These are phyloP conservation scores for Gossypium rotundifolium DNA, from an alignment of 345 rosid genomes.

Conservation along the genomic window DNA sequence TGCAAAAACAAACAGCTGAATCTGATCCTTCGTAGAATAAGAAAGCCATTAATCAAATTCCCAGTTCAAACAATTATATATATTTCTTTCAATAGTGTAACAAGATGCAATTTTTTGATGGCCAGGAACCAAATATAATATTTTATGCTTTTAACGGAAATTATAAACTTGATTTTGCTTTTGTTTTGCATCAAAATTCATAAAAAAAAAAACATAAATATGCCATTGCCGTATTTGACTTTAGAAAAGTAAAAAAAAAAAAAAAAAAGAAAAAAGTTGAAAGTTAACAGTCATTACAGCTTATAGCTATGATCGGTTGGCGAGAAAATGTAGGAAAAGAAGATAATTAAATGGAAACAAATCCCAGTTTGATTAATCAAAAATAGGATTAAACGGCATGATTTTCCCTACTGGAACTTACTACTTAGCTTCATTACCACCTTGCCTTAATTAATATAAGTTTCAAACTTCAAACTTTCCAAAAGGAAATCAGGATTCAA, in stretches of 20 bases:
- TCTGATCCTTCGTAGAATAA: background rate
- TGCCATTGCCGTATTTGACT: background rate
- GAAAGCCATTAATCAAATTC: background rate
- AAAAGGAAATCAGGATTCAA: background rate
- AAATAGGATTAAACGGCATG: background rate
- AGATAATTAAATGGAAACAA: background rate
- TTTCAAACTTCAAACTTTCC: background rate
- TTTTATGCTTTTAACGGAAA: background rate
- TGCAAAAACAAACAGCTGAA: background rate
- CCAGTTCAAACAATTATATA: conserved; percentile 3
- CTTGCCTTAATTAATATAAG: background rate
- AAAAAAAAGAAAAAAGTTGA: background rate
- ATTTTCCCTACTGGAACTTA: conserved; percentile 1
- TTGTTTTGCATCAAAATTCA: background rate
- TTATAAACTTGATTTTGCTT: background rate
- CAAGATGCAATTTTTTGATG: background rate
- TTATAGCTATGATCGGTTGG: conserved; percentile 1
- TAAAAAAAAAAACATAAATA: background rate
- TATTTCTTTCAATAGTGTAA: background rate
- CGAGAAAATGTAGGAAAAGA: conserved; percentile 5
- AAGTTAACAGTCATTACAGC: background rate
- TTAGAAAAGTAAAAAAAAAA: too few species aligned
- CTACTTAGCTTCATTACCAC: background rate
- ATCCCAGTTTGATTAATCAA: background rate
- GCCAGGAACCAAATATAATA: background rate